Conservation (phyloP, 306 rosid genomes). For the Medicago ruthenica region DNA sequence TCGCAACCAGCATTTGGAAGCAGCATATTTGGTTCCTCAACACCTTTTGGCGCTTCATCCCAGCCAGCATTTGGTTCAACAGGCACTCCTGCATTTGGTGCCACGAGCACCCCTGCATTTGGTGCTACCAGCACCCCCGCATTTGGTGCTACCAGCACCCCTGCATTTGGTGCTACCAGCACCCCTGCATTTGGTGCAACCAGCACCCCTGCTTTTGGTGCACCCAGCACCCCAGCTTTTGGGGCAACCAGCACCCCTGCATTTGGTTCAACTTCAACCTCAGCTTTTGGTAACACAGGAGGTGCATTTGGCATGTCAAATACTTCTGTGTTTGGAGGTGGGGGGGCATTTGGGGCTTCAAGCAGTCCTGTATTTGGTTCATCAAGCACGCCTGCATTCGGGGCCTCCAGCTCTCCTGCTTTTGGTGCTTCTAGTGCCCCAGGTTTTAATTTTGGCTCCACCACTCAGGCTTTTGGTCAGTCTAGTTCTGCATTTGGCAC, state of each 20-base stretch:
- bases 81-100: slow-evolving; percentile 58
- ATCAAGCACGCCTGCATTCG: slow-evolving; percentile 57
- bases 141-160: slow-evolving; percentile 51
- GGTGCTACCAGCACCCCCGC: slow-evolving; percentile 52
- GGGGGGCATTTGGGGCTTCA: slow-evolving; percentile 75
- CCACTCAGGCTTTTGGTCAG: slow-evolving; percentile 74
- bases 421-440: slow-evolving; percentile 82
- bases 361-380: slow-evolving; percentile 64
- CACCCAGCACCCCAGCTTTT: slow-evolving; percentile 66
- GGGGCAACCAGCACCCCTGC: slow-evolving; percentile 53
- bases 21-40: slow-evolving; percentile 82
- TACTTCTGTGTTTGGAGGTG: slow-evolving; percentile 69
- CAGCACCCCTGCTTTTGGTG: slow-evolving; percentile 58
- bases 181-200: slow-evolving; percentile 61
- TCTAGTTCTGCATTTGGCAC: slow-evolving; percentile 78
- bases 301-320: slow-evolving; percentile 62
- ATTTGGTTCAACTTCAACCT: slow-evolving; percentile 73
- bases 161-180: slow-evolving; percentile 55
- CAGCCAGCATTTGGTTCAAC: slow-evolving; percentile 68
- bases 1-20: slow-evolving; percentile 88
- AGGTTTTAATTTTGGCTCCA: slow-evolving; percentile 68
- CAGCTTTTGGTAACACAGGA: slow-evolving; percentile 71
- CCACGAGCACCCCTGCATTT: slow-evolving; percentile 52
- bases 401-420: slow-evolving; percentile 63
- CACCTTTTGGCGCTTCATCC: slow-evolving; percentile 82